A percentile compares a stretch with the other conserved stretches of the same genome.
phyloP scores from a whole-genome alignment of 2,329 filamentous ascomycete genomes.

The Blumeria hordei region DNA sequence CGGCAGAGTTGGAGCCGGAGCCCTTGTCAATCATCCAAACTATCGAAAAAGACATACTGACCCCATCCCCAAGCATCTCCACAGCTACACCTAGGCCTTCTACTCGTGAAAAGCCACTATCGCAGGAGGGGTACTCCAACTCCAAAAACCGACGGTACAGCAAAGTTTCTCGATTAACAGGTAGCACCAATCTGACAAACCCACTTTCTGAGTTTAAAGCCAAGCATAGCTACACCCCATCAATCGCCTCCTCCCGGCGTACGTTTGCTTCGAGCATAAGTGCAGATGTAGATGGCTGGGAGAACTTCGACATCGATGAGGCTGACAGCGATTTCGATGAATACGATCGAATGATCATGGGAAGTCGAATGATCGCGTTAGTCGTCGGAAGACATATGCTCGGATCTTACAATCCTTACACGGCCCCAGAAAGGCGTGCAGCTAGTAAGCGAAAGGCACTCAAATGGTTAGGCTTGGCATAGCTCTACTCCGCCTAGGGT shows the following conservation, averaged over 20 bases:
- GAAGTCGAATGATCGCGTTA: conserved; percentile 3
- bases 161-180: not conserved
- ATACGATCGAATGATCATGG: conserved; percentile 14
- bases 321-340: conserved; percentile 15
- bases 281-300: conserved; percentile 7
- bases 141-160: not conserved
- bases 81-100: not conserved
- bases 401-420: conserved; percentile 1
- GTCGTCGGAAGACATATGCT: not conserved
- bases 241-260: not conserved
- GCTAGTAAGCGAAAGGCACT: conserved; percentile 16
- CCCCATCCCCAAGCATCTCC: conserved; percentile 2
- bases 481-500: not conserved
- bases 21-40: conserved; percentile 5
- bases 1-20: conserved; percentile 19
- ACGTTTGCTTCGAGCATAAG: not conserved
- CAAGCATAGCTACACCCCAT: not conserved
- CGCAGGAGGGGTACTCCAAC: not conserved
- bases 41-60: conserved; percentile 4
- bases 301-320: conserved; percentile 13
- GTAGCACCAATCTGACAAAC: not conserved
- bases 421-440: conserved; percentile 4
- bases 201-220: not conserved
- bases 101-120: not conserved
- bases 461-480: conserved; percentile 17